Percentiles rank a stretch among this genome's conserved stretches.
phyloP scores from a whole-genome alignment of 2,329 filamentous ascomycete species.

The Zarea fungicola region DNA sequence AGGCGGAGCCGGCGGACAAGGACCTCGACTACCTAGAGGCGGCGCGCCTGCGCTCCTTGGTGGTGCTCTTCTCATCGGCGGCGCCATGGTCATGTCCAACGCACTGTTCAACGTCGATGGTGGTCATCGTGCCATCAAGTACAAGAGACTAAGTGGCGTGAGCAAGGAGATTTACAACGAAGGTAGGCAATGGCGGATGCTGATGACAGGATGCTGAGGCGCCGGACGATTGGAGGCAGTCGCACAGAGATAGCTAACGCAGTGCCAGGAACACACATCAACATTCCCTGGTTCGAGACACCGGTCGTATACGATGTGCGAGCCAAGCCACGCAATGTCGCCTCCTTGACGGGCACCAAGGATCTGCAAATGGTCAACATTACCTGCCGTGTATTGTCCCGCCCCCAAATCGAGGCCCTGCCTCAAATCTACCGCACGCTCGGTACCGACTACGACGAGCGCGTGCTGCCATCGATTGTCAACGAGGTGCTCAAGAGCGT shows the following conservation, averaged over 20 bases:
- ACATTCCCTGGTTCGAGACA: conserved; percentile 95
- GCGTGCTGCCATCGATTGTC: conserved; percentile 93
- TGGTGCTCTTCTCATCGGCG: conserved; percentile 42
- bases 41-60: conserved; percentile 36
- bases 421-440: conserved; percentile 97
- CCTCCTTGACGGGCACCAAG: conserved; percentile 96
- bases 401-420: conserved; percentile 79
- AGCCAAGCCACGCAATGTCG: conserved; percentile 93
- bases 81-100: conserved; percentile 49
- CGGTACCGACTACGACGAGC: conserved; percentile 93
- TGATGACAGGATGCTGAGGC: neutral
- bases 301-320: conserved; percentile 96
- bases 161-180: conserved; percentile 94
- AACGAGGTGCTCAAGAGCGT: conserved; percentile 99
- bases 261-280: conserved; percentile 77
- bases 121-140: conserved; percentile 98
- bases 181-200: conserved; percentile 51
- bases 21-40: conserved; percentile 37
- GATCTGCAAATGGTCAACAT: conserved; percentile 99
- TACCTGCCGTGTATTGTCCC: conserved; percentile 95
- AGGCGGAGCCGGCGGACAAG: conserved; percentile 37
- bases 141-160: conserved; percentile 86
- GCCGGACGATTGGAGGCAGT: neutral
- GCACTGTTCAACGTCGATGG: conserved; percentile 83
- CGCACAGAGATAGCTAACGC: conserved; percentile 9